A percentile compares a stretch with the other conserved stretches of the same genome.
phyloP scores from a whole-genome alignment of 2,329 filamentous ascomycete genomes.

The Fusarium hainanense region DNA sequence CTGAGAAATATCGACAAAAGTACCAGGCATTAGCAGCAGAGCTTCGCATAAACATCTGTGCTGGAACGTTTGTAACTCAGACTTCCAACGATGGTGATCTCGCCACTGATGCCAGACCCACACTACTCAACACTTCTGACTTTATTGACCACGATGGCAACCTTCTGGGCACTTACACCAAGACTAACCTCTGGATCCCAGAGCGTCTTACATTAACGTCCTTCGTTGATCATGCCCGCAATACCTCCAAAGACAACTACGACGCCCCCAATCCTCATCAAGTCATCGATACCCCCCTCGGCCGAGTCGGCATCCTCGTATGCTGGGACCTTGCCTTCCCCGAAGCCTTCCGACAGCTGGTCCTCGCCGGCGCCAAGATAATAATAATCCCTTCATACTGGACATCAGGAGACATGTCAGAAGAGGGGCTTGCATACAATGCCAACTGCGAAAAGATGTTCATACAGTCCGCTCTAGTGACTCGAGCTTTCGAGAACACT shows the following conservation, averaged over 20 bases:
- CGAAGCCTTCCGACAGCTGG: conserved; percentile 78
- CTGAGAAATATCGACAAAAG: conserved; percentile 65
- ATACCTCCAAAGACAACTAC: conserved; percentile 57
- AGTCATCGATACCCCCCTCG: conserved; percentile 69
- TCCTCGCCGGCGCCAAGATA: conserved; percentile 74
- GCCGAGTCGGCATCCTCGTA: conserved; percentile 70
- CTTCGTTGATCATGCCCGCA: conserved; percentile 34
- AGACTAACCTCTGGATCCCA: conserved; percentile 81
- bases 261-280: conserved; percentile 54
- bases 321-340: conserved; percentile 87
- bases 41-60: conserved; percentile 73
- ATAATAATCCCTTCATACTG: conserved; percentile 80
- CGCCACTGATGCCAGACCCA: conserved; percentile 58
- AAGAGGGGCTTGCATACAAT: conserved; percentile 66
- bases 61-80: conserved; percentile 76
- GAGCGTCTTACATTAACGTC: conserved; percentile 68
- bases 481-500: conserved; percentile 79
- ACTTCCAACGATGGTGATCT: conserved; percentile 54
- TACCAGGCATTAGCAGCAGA: conserved; percentile 74
- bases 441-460: conserved; percentile 72
- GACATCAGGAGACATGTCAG: conserved; percentile 62
- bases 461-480: conserved; percentile 69
- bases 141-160: conserved; percentile 73
- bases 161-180: conserved; percentile 73
- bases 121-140: conserved; percentile 71